Evolutionary conservation across 768 basidiomycete genomes (phyloP).

Genomic region (Leccinum truebloodii): DNA sequence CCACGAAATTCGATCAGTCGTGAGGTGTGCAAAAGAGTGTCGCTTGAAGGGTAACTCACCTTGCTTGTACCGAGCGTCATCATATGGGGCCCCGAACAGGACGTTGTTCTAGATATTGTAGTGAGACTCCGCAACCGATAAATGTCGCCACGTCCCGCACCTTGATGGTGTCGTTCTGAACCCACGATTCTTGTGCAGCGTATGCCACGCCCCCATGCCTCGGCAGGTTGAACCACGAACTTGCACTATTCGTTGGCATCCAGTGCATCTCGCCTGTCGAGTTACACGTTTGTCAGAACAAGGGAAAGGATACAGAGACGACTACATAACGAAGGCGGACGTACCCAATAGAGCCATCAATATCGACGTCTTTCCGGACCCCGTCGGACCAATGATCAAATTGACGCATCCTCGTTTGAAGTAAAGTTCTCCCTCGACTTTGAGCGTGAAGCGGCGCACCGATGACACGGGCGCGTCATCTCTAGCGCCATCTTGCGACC

Average conservation of each 20-base stretch:
- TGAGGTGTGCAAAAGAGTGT: neutral
- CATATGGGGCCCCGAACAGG: neutral
- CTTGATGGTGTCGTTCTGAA: constrained; percentile 9
- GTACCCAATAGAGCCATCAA: constrained; percentile 3
- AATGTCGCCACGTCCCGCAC: neutral
- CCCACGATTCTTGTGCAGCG: constrained; percentile 4
- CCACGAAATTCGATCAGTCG: neutral
- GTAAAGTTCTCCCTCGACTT: neutral
- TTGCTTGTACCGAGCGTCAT: constrained; percentile 3
- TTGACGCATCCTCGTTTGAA: constrained; percentile 2
- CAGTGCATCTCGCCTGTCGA: constrained; percentile 9
- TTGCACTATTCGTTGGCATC: neutral
- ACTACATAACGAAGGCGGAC: neutral
- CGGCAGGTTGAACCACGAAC: constrained; percentile 5
- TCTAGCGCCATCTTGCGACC: neutral
- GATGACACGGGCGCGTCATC: neutral
- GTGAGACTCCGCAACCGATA: neutral
- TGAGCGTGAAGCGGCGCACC: neutral
- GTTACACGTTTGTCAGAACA: neutral
- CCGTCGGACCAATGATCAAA: constrained; percentile 5
- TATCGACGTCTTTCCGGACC: constrained; percentile 7
- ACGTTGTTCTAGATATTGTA: constrained; percentile 1
- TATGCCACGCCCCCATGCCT: constrained; percentile 4
- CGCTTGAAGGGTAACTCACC: neutral
- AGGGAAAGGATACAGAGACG: neutral